Evolutionary conservation across 305 asterid species (phyloP).

Genomic region (Rubia balearica): DNA sequence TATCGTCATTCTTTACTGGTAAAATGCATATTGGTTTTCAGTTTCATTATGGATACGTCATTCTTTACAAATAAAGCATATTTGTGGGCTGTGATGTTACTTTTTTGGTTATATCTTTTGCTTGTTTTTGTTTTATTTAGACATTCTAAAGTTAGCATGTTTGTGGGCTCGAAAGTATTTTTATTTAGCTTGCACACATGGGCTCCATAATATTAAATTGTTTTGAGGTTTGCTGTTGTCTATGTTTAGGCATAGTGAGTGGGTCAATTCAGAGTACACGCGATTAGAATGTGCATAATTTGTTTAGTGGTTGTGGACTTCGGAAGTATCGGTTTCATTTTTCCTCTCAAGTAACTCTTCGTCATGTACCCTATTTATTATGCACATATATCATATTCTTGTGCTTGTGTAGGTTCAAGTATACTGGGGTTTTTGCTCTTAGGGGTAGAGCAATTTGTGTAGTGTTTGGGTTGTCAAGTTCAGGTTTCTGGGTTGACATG

Average conservation of each 20-base stretch:
- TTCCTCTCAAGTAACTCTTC: background rate
- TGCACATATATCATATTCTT: background rate
- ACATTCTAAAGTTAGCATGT: background rate
- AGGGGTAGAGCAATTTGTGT: background rate
- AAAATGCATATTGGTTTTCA: slow-evolving; percentile 14
- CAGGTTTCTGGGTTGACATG: background rate
- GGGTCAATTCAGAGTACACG: background rate
- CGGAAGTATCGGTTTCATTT: background rate
- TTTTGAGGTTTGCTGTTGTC: background rate
- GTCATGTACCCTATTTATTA: background rate
- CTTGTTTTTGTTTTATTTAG: background rate
- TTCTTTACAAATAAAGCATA: background rate
- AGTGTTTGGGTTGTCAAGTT: background rate
- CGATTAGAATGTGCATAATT: background rate
- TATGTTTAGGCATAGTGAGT: background rate
- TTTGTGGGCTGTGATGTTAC: background rate
- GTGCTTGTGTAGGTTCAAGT: background rate
- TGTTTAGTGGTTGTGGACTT: background rate
- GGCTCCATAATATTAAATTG: background rate
- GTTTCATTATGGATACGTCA: background rate
- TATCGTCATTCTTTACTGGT: slow-evolving; percentile 94
- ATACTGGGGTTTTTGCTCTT: background rate
- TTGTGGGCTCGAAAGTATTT: background rate
- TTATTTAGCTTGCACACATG: background rate
- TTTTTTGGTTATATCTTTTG: background rate